Evolutionary conservation across 257 asterid genomes (phyloP), one percentile per base, ranked within the genome.

Genomic region (Paulownia fortunei): DNA sequence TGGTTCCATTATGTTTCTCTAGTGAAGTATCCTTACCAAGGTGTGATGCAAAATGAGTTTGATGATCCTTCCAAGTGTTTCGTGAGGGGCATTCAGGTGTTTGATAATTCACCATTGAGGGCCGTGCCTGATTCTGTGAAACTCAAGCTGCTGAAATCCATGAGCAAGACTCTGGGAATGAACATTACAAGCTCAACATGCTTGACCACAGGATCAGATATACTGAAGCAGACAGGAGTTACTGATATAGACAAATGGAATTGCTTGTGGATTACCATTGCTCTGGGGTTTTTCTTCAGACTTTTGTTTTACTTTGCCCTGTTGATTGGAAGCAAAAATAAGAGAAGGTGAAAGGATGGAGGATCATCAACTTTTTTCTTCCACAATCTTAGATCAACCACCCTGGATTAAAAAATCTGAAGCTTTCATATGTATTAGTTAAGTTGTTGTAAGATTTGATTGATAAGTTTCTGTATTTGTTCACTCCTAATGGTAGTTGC

Each of bases 211-310:
- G 92, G 92, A 2, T 5, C 80, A 1, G 91, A 89, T 16, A 72
- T 89, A 34, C 42, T 89, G 85, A 83, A 78, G 74, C 89, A 81
- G 58, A 69, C 80, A 1, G 92, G 94, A 0, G 94, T 87, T 4
- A 82, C 77, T 0, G 94, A 87, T 68, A 49, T 89, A 1, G 84
- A 81, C 30, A 89, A 81, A 21, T 89, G 94, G 94, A 79, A 74
- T 26, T 87, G 94, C 80, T 78, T 89, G 84, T 87, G 89, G 94
- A 86, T 89, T 21, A 89, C 92, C 13, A 55, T 89, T 69, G 92
- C 85, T 12, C 69, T 84, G 80, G 97, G 97, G 1, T 89, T 93
- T 30, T 82, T 91, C 36, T 85, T 88, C 65, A 88, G 93, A 69
- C 11, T 83, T 61, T 65, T 88, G 82, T 88, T 88, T 65, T 88